phyloP scores from a whole-genome alignment of 805 yeast genomes.

The Myxozyma neotropica region DNA sequence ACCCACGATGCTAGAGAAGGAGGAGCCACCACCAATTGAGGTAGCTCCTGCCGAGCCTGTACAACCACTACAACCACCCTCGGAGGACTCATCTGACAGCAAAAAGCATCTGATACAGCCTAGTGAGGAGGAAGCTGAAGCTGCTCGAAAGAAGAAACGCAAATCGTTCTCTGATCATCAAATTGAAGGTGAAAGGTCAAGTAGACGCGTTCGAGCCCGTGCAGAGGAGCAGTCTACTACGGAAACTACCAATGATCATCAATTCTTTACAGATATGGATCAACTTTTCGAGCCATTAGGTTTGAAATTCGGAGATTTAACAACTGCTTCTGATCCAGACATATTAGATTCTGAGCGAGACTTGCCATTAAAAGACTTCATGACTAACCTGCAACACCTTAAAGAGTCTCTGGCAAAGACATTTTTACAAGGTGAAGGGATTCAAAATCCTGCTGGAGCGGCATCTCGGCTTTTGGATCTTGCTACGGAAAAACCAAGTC shows the following conservation, averaged over 20 bases:
- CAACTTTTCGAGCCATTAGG: slow-evolving; percentile 10
- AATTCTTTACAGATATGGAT: slow-evolving; percentile 24
- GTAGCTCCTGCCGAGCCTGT: neutral
- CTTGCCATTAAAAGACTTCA: slow-evolving; percentile 19
- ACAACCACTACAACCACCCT: neutral
- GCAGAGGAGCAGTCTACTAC: slow-evolving; percentile 32
- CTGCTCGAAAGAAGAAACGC: slow-evolving; percentile 11
- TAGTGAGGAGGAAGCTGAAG: slow-evolving; percentile 1
- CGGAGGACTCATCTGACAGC: neutral
- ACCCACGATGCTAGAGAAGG: neutral
- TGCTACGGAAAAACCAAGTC: slow-evolving; percentile 9
- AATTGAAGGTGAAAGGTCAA: slow-evolving; percentile 21
- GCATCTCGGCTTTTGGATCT: slow-evolving; percentile 21
- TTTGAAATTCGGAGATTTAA: slow-evolving; percentile 11
- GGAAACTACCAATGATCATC: slow-evolving; percentile 20
- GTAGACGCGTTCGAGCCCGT: slow-evolving; percentile 39
- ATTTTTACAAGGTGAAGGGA: slow-evolving; percentile 26
- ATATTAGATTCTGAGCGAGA: slow-evolving; percentile 2
- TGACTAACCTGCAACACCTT: slow-evolving; percentile 10
- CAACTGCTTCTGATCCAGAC: neutral
- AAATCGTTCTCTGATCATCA: slow-evolving; percentile 22
- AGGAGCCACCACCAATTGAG: neutral
- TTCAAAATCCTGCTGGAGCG: slow-evolving; percentile 21
- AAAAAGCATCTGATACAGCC: no score
- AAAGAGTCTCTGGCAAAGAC: slow-evolving; percentile 18